Evolutionary conservation across 2,329 filamentous ascomycete species (phyloP).

Genomic region (Pseudovirgaria hyperparasitica): DNA sequence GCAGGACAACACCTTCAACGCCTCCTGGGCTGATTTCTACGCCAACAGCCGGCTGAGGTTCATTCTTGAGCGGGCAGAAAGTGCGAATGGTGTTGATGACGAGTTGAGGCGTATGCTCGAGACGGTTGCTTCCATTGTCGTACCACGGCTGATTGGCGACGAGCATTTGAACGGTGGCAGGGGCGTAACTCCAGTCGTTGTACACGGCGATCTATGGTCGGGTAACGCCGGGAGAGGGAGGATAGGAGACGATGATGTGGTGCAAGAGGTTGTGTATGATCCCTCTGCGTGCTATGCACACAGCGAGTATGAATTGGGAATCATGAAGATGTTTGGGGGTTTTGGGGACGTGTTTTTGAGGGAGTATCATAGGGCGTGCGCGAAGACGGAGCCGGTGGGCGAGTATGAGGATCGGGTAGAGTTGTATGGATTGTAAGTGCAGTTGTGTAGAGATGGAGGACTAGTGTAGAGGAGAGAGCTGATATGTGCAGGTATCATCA

Average conservation of each 20-base stretch:
- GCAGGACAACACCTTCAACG: constrained; percentile 64
- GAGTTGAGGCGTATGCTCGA: constrained; percentile 54
- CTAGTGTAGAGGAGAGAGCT: background rate
- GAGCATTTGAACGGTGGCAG: constrained; percentile 47
- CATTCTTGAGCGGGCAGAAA: constrained; percentile 46
- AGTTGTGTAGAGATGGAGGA: constrained; percentile 39
- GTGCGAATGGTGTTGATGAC: constrained; percentile 50
- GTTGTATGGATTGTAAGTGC: constrained; percentile 68
- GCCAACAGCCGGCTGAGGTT: constrained; percentile 59
- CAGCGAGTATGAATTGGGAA: constrained; percentile 80
- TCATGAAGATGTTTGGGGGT: constrained; percentile 94
- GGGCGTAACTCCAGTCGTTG: constrained; percentile 59
- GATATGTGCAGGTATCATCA: constrained; percentile 58
- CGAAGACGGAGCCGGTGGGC: constrained; percentile 63
- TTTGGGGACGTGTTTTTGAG: constrained; percentile 60
- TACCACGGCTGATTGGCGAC: constrained; percentile 64
- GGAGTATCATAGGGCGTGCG: constrained; percentile 64
- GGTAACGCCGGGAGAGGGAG: constrained; percentile 63
- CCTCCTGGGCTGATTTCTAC: constrained; percentile 77
- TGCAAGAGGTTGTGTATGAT: constrained; percentile 73
- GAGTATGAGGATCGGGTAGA: constrained; percentile 77
- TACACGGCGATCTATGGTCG: constrained; percentile 91
- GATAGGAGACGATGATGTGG: constrained; percentile 46
- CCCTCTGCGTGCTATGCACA: constrained; percentile 73
- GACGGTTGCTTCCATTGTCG: constrained; percentile 47